phyloP scores from a whole-genome alignment of 2,329 filamentous ascomycete genomes.

The Monosporascus sp. region DNA sequence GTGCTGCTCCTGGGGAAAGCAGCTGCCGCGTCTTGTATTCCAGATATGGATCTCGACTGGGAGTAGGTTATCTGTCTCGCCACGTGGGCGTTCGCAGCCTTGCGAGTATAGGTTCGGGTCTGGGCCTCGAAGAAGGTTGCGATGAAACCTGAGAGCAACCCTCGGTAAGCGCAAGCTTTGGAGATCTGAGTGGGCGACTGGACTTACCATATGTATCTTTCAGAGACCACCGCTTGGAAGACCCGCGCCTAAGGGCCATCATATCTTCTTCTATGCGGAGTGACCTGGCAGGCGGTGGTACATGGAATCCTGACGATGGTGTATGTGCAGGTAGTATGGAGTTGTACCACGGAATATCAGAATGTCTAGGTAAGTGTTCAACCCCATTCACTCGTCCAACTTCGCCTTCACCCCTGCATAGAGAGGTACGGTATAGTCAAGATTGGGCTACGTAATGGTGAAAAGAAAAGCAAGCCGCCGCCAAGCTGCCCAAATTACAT shows the following conservation, averaged over 20 bases:
- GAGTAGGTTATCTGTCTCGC: constrained; percentile 3
- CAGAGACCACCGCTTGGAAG: constrained; percentile 25
- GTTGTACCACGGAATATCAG: background rate
- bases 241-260: constrained; percentile 20
- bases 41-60: constrained; percentile 5
- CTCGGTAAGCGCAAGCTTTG: constrained; percentile 1
- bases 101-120: constrained; percentile 8
- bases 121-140: constrained; percentile 24
- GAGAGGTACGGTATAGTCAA: no score
- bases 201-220: constrained; percentile 27
- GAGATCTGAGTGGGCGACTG: constrained; percentile 2
- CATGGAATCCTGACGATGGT: background rate
- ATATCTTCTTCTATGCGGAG: background rate
- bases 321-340: background rate
- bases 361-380: no score
- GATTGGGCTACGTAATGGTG: no score
- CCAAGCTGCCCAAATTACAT: no score
- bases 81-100: constrained; percentile 1
- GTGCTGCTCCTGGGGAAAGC: background rate
- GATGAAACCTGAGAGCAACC: constrained; percentile 22
- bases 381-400: no score
- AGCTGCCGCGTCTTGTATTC: constrained; percentile 2
- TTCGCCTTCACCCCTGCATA: no score
- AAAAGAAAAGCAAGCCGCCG: no score
- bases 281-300: background rate